Conservation (phyloP, 108 stramenopile species). For the Chaetoceros tenuissimus region DNA sequence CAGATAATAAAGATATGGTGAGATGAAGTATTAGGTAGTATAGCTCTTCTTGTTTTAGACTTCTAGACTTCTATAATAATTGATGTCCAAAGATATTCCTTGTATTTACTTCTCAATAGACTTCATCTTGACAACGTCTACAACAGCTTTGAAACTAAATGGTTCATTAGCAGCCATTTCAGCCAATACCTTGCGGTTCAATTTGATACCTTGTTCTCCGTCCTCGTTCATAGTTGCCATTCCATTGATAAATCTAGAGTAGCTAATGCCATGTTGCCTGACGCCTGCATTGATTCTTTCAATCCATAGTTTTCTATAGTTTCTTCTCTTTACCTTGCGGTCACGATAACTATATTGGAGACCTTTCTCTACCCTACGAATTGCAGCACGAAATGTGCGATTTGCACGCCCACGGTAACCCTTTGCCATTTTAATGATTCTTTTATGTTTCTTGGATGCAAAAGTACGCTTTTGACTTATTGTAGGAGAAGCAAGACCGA, state of each 20-base stretch:
- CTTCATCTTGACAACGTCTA: slow-evolving; percentile 60
- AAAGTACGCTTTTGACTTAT: background rate
- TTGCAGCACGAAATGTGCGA: slow-evolving; percentile 80
- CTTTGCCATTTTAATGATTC: slow-evolving; percentile 35
- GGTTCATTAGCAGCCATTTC: slow-evolving; percentile 93
- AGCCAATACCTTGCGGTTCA: slow-evolving; percentile 95
- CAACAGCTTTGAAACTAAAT: slow-evolving; percentile 87
- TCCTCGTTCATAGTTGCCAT: slow-evolving; percentile 8
- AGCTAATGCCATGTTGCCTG: slow-evolving; percentile 82
- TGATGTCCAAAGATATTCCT: too few species aligned
- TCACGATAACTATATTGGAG: slow-evolving; percentile 93
- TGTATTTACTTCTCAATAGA: too few species aligned
- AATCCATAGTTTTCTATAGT: slow-evolving; percentile 93
- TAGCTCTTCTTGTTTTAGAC: too few species aligned
- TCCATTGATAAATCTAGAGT: slow-evolving; percentile 71
- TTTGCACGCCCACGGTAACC: slow-evolving; percentile 91
- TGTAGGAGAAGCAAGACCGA: too few species aligned
- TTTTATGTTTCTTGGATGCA: background rate
- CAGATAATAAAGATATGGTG: too few species aligned
- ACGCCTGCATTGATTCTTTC: slow-evolving; percentile 84
- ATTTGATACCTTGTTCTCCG: slow-evolving; percentile 41
- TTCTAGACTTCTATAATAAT: too few species aligned
- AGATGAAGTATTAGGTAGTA: too few species aligned
- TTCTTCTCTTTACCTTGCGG: slow-evolving; percentile 89
- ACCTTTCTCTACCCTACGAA: slow-evolving; percentile 86